Percentiles rank a stretch among this genome's conserved stretches.
Conservation (phyloP, 768 basidiomycete species). For the Solioccasus polychromus region DNA sequence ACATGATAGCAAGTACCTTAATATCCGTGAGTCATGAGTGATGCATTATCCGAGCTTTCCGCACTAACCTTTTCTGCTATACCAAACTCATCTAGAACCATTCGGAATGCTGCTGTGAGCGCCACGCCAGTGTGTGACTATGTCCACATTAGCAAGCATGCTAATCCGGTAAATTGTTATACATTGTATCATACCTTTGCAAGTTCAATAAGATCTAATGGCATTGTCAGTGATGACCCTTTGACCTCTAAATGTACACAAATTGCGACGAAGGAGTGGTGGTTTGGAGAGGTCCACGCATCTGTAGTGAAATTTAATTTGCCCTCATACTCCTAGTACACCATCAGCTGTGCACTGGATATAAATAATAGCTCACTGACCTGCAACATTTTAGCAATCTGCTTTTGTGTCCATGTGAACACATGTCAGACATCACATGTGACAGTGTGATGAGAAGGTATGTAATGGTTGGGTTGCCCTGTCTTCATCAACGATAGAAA, state of each 20-base stretch:
- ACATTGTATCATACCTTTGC: not conserved
- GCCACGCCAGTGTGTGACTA: not conserved
- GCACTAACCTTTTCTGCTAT: not conserved
- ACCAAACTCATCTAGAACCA: not conserved
- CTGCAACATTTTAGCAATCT: slow-evolving; percentile 19
- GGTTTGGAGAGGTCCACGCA: not conserved
- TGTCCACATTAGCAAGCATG: no score
- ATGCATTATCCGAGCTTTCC: no score
- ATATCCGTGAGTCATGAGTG: no score
- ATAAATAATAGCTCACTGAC: slow-evolving; percentile 23
- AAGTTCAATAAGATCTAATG: not conserved
- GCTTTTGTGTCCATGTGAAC: slow-evolving; percentile 17
- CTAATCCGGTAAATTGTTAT: no score
- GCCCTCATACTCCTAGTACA: not conserved
- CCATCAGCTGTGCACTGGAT: not conserved
- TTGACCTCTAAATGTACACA: not conserved
- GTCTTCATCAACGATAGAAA: slow-evolving; percentile 24
- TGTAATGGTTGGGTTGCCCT: slow-evolving; percentile 19
- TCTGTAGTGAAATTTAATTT: slow-evolving; percentile 3
- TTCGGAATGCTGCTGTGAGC: not conserved
- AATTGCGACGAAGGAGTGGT: not conserved
- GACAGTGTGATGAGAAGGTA: slow-evolving; percentile 34
- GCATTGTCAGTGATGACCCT: not conserved
- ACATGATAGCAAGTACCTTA: slow-evolving; percentile 12
- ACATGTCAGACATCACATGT: slow-evolving; percentile 29